These are phyloP conservation scores for Vigna unguiculata DNA, from an alignment of 306 rosid species.

Conservation along the genomic window DNA sequence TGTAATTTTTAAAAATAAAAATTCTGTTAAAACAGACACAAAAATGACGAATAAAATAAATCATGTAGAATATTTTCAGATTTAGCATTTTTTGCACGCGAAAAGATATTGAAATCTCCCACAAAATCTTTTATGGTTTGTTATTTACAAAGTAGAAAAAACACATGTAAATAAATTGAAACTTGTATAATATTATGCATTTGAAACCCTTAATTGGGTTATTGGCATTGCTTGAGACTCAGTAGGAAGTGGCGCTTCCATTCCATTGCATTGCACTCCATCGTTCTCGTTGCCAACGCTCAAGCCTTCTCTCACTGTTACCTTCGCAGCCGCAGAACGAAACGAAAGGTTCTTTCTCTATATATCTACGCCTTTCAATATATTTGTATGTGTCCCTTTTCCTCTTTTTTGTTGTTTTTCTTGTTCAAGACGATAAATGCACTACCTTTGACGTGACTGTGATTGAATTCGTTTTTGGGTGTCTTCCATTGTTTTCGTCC, in stretches of 20 bases:
- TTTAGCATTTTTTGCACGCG: not conserved
- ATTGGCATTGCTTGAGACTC: constrained; percentile 26
- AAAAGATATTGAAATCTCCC: not conserved
- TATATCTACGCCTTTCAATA: not conserved
- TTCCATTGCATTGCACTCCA: not conserved
- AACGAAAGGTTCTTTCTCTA: constrained; percentile 1
- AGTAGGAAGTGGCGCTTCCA: constrained; percentile 1
- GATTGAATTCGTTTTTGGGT: not conserved
- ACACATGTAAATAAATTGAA: not conserved
- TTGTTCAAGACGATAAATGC: constrained; percentile 22
- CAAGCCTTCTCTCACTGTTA: not conserved
- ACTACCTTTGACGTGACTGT: not conserved
- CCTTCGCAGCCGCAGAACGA: not conserved
- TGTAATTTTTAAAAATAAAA: too few species aligned
- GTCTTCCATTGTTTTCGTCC: not conserved
- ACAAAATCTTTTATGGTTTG: too few species aligned
- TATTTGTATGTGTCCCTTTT: not conserved
- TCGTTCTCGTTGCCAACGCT: not conserved
- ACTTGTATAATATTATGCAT: not conserved
- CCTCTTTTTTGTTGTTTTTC: constrained; percentile 12
- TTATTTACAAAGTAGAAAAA: too few species aligned
- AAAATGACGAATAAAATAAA: not conserved
- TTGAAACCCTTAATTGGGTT: constrained; percentile 43
- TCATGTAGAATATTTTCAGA: not conserved
- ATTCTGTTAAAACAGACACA: too few species aligned